Base-by-base conservation (phyloP, 345 rosid genomes). In the Eucalyptus marginata region DNA sequence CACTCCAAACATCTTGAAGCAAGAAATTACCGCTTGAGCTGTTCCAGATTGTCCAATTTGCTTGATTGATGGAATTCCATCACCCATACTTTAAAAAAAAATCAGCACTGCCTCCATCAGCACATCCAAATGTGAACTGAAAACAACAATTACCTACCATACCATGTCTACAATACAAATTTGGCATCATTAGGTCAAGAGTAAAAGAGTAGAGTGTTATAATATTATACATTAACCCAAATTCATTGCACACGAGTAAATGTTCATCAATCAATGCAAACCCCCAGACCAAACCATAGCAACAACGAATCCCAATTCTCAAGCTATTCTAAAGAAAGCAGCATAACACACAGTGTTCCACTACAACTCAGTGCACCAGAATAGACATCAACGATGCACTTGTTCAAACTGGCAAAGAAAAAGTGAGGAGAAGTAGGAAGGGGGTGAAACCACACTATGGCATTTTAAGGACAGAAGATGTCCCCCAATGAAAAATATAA, bases 41-140 rank as follows among this genome's bases (percentile, higher is more conserved):
- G 99, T 97, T 88, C 98, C 97, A 7, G 97, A 97, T n/a, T 93
- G 92, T 98, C 99, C 94, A 95, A 62, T 93, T 98, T 98, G 76
- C 96, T 90, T 88, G 99, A 90, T 92, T 96, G 98, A 92, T 98
- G 99, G 89, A 98, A 97, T 90, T 97, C 98, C 98, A 95, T 91
- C 89, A 96, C 99, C 99, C 96, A 76, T 56, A 56, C 91, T 79
- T 52, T 80, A 87, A 29, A 49, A 46, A 46, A 87, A 86, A 1
- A 50, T 56, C 51, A 88, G 18, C 46, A 86, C 15, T 18, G 44
- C 24, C 13, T 86, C 24, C 47, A 81, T 83, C 86, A 64, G 17
- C 16, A 47, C 36, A 88, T 46, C 33, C 44, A 84, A 87, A 17
- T 44, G 13, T 86, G 47, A 56, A 59, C 49, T 27, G 20, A 36